A percentile compares a stretch with the other conserved stretches of the same genome.
phyloP scores from a whole-genome alignment of 2,329 filamentous ascomycete species.

The Lasiodiplodia sp. region DNA sequence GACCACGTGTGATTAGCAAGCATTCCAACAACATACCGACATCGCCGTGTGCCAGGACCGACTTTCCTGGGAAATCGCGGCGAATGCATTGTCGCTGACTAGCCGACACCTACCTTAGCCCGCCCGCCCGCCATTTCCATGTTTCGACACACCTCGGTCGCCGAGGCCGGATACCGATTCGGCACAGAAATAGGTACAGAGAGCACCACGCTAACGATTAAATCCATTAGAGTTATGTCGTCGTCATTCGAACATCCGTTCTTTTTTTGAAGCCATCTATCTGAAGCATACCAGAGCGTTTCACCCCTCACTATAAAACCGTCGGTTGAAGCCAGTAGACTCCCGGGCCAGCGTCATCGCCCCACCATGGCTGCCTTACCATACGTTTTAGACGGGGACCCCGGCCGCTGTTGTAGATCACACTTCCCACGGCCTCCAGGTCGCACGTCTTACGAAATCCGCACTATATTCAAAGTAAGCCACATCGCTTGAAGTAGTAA shows the following conservation, averaged over 20 bases:
- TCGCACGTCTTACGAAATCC: constrained; percentile 1
- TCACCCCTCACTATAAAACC: constrained; percentile 11
- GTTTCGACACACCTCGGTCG: constrained; percentile 1
- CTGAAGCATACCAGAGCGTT: constrained; percentile 17
- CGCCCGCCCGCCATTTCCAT: no score
- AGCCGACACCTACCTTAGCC: neutral
- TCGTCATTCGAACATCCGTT: neutral
- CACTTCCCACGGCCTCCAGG: neutral
- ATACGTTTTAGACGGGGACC: neutral
- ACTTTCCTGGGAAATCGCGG: no score
- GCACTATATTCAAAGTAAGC: constrained; percentile 7
- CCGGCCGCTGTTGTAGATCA: neutral
- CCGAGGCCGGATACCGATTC: neutral
- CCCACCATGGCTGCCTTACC: constrained; percentile 3
- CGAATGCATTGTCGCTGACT: no score
- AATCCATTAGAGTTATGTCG: neutral
- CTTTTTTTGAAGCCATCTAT: constrained; percentile 9
- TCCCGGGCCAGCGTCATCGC: neutral
- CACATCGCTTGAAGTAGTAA: neutral
- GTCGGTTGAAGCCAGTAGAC: constrained; percentile 11
- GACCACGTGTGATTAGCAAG: constrained; percentile 17
- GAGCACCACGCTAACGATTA: neutral
- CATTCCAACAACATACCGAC: neutral
- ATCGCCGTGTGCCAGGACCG: constrained; percentile 4
- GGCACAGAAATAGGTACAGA: neutral